Base-by-base conservation (phyloP, 352 stramenopile species). In the Phytophthora pini region DNA sequence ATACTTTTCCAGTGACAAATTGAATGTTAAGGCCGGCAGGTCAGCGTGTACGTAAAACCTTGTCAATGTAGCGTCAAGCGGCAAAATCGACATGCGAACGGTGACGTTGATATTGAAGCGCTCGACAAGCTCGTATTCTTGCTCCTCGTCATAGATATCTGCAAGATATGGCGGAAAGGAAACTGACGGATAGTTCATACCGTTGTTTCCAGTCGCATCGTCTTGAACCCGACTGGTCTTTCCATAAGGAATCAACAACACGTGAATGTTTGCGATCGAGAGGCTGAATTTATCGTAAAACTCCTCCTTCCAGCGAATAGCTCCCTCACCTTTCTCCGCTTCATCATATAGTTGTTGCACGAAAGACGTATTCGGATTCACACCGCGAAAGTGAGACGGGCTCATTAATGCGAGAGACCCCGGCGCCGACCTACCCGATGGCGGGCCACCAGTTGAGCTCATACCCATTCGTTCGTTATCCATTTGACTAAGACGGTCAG, bases 211-310 rank as follows among this genome's bases (percentile, higher is more conserved):
- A 50, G 56, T 15, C 22, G 39, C 58, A 59, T 61, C 34, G 8
- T 74, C 55, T 63, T 76, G 58, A 50, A 55, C 56, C 27, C 47
- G 61, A 61, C 31, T 75, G 29, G 68, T 79, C 29, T 87, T 84
- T 12, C 83, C 86, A 44, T 90, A 87, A 20, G 88, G 88, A 43
- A 96, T 80, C 46, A 96, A 58, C 0, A 95, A 72, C 8, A 95
- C 80, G 54, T 96, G 84, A 52, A 96, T 75, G 56, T 96, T 94
- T 31, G 84, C 87, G 41, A 96, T 63, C 4, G 84, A 87, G 20
- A 95, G 70, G 22, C 79, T 90, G 63, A 96, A 96, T 67, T 95
- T 96, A 74, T 96, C 88, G 61, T 96, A 96, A 53, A 96, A 96
- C 45, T 95, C 88, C 66, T 96, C 88, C 50, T 96, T 96, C 88